Evolutionary conservation across 208 protist species (phyloP).

Genomic region (Porcisia hertigi): DNA sequence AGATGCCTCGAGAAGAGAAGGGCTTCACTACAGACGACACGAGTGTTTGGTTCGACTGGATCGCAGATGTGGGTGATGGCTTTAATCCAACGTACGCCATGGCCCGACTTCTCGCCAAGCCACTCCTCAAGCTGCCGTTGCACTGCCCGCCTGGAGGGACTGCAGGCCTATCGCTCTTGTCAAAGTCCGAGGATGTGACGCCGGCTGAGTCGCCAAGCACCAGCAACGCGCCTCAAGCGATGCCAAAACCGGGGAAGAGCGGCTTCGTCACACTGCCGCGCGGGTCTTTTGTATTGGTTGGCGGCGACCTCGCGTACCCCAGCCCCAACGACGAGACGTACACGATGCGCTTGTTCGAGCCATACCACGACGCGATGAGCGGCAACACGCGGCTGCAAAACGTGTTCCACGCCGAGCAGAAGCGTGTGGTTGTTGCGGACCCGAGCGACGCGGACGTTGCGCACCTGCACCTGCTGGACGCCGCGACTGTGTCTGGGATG

Average conservation of each 20-base stretch:
- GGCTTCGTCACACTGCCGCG: slow-evolving; percentile 48
- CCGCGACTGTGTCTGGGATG: slow-evolving; percentile 39
- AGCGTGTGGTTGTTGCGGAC: slow-evolving; percentile 49
- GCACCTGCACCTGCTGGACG: slow-evolving; percentile 59
- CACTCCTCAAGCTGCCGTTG: slow-evolving; percentile 53
- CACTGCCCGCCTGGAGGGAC: slow-evolving; percentile 30
- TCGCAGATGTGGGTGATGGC: slow-evolving; percentile 86
- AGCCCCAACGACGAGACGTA: slow-evolving; percentile 76
- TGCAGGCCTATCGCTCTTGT: background rate
- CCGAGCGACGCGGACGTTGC: slow-evolving; percentile 48
- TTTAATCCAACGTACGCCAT: slow-evolving; percentile 91
- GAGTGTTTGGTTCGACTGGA: slow-evolving; percentile 88
- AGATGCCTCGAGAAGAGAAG: background rate
- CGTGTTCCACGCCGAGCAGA: slow-evolving; percentile 48
- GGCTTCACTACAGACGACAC: background rate
- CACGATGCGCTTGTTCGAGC: slow-evolving; percentile 68
- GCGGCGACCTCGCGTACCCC: slow-evolving; percentile 87
- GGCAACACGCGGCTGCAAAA: slow-evolving; percentile 45
- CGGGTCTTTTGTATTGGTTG: slow-evolving; percentile 77
- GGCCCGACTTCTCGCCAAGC: slow-evolving; percentile 74
- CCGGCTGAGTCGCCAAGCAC: slow-evolving; percentile 26
- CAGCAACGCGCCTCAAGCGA: slow-evolving; percentile 58
- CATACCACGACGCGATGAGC: slow-evolving; percentile 66
- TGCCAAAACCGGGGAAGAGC: slow-evolving; percentile 5
- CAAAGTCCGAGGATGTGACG: background rate